Conservation (phyloP, 345 rosid species). For the Limnanthes douglasii region DNA sequence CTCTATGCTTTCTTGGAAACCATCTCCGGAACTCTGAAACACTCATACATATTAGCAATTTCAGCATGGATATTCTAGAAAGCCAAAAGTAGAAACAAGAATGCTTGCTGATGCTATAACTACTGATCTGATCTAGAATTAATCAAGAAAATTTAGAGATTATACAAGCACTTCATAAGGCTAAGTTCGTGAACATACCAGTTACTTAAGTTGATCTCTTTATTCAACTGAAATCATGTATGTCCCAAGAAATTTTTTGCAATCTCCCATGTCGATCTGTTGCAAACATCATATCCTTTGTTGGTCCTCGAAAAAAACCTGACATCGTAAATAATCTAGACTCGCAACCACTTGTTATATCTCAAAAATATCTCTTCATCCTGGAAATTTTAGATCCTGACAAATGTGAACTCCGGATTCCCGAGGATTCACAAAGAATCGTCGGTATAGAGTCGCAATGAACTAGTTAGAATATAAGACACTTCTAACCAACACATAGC, state of each 20-base stretch:
- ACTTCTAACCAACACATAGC: slow-evolving; percentile 13
- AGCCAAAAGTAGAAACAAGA: too few relatives aligned
- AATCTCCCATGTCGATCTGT: slow-evolving; percentile 13
- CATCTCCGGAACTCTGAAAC: too few relatives aligned
- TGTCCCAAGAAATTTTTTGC: slow-evolving; percentile 16
- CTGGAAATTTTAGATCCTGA: too few relatives aligned
- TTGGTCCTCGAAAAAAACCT: slow-evolving; percentile 8
- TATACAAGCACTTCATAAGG: slow-evolving; percentile 12
- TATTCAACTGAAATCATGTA: slow-evolving; percentile 10
- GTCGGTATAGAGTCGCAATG: slow-evolving; percentile 1
- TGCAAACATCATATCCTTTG: neutral
- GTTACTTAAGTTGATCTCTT: slow-evolving; percentile 13
- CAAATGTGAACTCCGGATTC: slow-evolving; percentile 7
- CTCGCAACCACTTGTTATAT: slow-evolving; percentile 3
- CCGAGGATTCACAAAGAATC: slow-evolving; percentile 7
- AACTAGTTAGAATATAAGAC: slow-evolving; percentile 19
- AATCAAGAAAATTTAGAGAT: too few relatives aligned
- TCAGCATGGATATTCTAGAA: too few relatives aligned
- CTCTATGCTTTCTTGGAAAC: too few relatives aligned
- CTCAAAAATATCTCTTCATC: slow-evolving; percentile 10
- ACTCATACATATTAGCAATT: too few relatives aligned
- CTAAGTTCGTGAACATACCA: slow-evolving; percentile 15
- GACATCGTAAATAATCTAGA: slow-evolving; percentile 12
- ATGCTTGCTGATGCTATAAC: too few relatives aligned
- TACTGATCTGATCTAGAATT: too few relatives aligned